Evolutionary conservation across 345 rosid species (phyloP).

Genomic region (Eucalyptus regnans): DNA sequence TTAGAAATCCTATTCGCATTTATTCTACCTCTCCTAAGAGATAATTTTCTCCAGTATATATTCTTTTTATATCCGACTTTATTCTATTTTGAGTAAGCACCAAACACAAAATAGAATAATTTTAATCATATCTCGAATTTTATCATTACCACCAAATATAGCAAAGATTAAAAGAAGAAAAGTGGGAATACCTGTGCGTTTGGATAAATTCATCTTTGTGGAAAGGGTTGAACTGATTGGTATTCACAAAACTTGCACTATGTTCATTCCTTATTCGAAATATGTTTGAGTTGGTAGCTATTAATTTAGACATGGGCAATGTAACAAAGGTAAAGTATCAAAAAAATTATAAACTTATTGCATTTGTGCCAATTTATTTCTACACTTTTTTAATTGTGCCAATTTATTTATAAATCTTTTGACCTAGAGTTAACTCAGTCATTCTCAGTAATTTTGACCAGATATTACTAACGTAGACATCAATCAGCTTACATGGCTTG

Average conservation of each 20-base stretch:
- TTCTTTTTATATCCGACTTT: fast-evolving
- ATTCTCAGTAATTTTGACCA: neutral
- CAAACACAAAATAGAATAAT: no score
- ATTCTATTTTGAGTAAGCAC: no score
- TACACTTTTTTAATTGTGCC: neutral
- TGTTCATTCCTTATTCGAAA: neutral
- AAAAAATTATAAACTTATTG: fast-evolving
- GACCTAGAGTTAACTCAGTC: neutral
- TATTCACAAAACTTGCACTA: neutral
- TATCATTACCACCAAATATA: no score
- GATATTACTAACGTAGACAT: fast-evolving
- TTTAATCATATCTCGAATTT: no score
- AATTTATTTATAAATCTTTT: neutral
- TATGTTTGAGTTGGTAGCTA: neutral
- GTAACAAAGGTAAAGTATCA: neutral
- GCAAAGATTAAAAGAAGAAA: neutral
- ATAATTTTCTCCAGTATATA: no score
- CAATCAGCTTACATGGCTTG: fast-evolving
- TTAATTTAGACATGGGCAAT: neutral
- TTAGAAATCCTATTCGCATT: no score
- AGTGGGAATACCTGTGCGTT: neutral
- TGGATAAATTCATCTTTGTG: neutral
- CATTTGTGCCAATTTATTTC: neutral
- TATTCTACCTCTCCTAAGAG: fast-evolving
- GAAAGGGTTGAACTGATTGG: neutral